Evolutionary conservation across 169 alveolate genomes (phyloP).

Genomic region (Plasmodium yoelii): DNA sequence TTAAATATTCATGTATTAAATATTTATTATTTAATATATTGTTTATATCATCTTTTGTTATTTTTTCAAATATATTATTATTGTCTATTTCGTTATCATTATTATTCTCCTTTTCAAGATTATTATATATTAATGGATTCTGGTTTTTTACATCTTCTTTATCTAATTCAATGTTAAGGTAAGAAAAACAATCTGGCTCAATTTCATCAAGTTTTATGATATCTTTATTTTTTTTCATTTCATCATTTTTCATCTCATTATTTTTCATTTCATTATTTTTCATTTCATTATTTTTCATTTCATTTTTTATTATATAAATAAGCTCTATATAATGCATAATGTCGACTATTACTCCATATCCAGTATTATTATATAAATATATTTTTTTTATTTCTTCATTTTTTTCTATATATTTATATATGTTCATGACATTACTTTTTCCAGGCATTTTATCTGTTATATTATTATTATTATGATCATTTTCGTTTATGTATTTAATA

Average conservation of each 20-base stretch:
- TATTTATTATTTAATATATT: constrained; percentile 5
- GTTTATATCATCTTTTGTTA: constrained; percentile 5
- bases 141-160: not conserved
- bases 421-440: constrained; percentile 39
- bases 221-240: not conserved
- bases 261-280: too few relatives aligned
- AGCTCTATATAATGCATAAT: constrained; percentile 47
- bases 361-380: constrained; percentile 18
- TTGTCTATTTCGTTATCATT: constrained; percentile 1
- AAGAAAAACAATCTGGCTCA: not conserved
- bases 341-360: constrained; percentile 8
- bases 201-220: not conserved
- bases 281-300: not conserved
- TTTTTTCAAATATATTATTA: not conserved
- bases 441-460: not conserved
- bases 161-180: constrained; percentile 2
- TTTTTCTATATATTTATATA: constrained; percentile 38
- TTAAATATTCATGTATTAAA: not conserved
- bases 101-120: not conserved
- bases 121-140: too few relatives aligned
- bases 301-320: constrained; percentile 4
- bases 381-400: constrained; percentile 17
- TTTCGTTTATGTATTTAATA: constrained; percentile 18
- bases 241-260: too few relatives aligned
- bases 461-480: not conserved